phyloP scores from a whole-genome alignment of 2,329 filamentous ascomycete species.

The Fonsecaea multimorphosa region DNA sequence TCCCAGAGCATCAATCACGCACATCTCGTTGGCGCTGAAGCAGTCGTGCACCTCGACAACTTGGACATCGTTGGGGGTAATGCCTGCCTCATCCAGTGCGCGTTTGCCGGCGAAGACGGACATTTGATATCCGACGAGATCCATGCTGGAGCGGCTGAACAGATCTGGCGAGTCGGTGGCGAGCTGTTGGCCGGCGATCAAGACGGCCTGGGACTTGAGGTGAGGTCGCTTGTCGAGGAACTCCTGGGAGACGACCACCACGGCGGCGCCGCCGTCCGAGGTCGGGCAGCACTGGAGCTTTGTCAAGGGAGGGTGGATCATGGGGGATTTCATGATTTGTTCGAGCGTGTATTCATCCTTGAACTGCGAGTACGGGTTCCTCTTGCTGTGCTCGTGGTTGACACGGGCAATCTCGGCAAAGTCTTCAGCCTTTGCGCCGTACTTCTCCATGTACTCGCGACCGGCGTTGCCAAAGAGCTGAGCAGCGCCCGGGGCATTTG shows the following conservation, averaged over 20 bases:
- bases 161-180: slow-evolving; percentile 82
- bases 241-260: slow-evolving; percentile 83
- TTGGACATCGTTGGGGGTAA: slow-evolving; percentile 70
- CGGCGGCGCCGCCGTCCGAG: slow-evolving; percentile 87
- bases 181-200: slow-evolving; percentile 85
- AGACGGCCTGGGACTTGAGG: slow-evolving; percentile 79
- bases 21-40: slow-evolving; percentile 94
- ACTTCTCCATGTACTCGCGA: slow-evolving; percentile 93
- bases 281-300: slow-evolving; percentile 99
- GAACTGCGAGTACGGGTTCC: slow-evolving; percentile 98
- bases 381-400: slow-evolving; percentile 89
- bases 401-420: slow-evolving; percentile 93
- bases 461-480: slow-evolving; percentile 97
- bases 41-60: slow-evolving; percentile 96
- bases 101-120: slow-evolving; percentile 69
- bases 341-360: slow-evolving; percentile 87
- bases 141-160: slow-evolving; percentile 81
- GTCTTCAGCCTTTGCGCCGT: slow-evolving; percentile 81
- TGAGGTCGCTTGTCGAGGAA: slow-evolving; percentile 87
- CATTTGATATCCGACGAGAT: slow-evolving; percentile 91
- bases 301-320: slow-evolving; percentile 85
- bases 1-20: slow-evolving; percentile 84
- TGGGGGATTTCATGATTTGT: slow-evolving; percentile 75
- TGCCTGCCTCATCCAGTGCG: slow-evolving; percentile 76
- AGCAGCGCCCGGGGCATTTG: slow-evolving; percentile 81